phyloP scores from a whole-genome alignment of 1,284 basidiomycete genomes.

The Leccinum proliferum region DNA sequence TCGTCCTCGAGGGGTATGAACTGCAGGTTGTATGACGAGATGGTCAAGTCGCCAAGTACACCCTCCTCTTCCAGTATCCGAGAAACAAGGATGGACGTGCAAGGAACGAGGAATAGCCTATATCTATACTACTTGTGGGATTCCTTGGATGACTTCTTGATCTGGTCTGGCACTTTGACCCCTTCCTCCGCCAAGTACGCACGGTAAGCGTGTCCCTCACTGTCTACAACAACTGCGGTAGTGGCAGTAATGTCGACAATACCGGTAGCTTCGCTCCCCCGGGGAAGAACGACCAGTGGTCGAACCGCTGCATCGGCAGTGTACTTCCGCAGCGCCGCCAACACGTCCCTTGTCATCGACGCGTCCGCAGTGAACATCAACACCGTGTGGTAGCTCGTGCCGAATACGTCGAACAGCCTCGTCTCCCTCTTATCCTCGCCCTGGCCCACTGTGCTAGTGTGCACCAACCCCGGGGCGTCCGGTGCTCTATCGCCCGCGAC shows the following conservation, averaged over 20 bases:
- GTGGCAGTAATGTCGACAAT: too few species aligned
- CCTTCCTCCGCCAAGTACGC: slow-evolving; percentile 17
- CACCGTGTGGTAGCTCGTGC: slow-evolving; percentile 18
- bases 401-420: slow-evolving; percentile 1
- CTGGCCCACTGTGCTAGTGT: too few species aligned
- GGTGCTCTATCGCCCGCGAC: neutral
- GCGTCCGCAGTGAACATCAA: neutral
- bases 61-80: too few species aligned
- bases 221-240: slow-evolving; percentile 11
- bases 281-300: slow-evolving; percentile 14
- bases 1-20: too few species aligned
- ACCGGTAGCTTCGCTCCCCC: neutral
- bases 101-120: too few species aligned
- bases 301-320: neutral
- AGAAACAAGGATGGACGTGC: too few species aligned
- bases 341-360: neutral
- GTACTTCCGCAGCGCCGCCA: neutral
- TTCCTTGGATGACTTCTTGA: too few species aligned
- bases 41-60: too few species aligned
- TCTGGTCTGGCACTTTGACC: neutral
- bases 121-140: too few species aligned
- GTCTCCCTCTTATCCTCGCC: too few species aligned
- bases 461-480: too few species aligned
- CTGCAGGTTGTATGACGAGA: too few species aligned
- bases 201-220: slow-evolving; percentile 16